Base-by-base conservation (phyloP, 129 eudicot species). In the Saussurea involucrata region DNA sequence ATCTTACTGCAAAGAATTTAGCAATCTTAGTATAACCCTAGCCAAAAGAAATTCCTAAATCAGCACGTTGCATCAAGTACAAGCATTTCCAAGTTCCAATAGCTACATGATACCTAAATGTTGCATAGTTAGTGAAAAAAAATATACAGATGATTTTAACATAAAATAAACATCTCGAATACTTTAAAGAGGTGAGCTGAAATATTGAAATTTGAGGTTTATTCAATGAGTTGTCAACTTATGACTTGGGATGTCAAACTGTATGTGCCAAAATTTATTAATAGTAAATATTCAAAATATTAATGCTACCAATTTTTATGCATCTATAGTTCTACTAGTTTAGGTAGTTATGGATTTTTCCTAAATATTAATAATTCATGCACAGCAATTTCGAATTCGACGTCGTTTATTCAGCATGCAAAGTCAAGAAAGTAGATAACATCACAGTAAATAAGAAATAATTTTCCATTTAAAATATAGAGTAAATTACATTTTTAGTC, bases 1-100 rank as follows among this genome's bases (percentile, higher is more conserved):
- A 92, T 78, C 85, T 80, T 88, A 88, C 99, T 95, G 92, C 94
- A 77, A 78, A 85, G 8, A 69, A 70, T 27, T 58, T 24, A 10
- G 24, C 27, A 55, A 22, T 24, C 40, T 63, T 32, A 72, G 73
- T 63, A 36, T 76, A 72, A 29, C 34, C 72, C 46, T 69, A 40
- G 63, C 24, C 11, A 68, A 34, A 34, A 18, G 15, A 28, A 40
- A 73, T 24, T 46, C 11, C 63, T 21, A 61, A 72, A 37, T 10
- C 10, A 65, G 73, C 61, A 71, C 49, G 58, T 5, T 37, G 44
- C 75, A 64, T 29, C 20, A 17, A 60, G 55, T 40, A 49, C 21
- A 77, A 27, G 49, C 11, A 15, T 32, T 67, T 37, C 83, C 29
- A 8, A 15, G 24, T 67, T 37, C 83, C 29, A 8, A 27, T 66